Base-by-base conservation (phyloP, 148 eudicot genomes). In the Selenicereus undatus region DNA sequence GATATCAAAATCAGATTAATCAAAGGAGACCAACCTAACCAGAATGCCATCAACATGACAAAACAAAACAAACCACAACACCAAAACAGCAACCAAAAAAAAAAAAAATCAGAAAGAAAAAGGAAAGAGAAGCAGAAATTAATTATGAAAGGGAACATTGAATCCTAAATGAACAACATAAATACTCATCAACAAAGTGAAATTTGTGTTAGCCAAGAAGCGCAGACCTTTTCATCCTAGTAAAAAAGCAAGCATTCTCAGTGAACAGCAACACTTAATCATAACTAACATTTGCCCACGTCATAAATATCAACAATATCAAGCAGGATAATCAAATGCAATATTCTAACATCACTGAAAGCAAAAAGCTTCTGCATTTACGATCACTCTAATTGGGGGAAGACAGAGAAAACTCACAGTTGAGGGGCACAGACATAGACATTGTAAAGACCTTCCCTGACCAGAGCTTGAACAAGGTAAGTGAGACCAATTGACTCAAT, bases 391-490 rank as follows among this genome's bases (percentile, higher is more conserved):
- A 48, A 9, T 36, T 2, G 51, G 26, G 4, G 26, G 27, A 11
- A 62, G 68, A n/a, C n/a, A n/a, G 68, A 62, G 68, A 66, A 20
- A 80, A 78, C 91, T 36, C 81, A 92, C 98, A 90, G 84, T 90
- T 94, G 97, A 71, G 98, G 98, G 62, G 93, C 97, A 81, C 94
- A 88, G 68, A 90, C 97, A 81, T 83, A 82, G 83, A 94, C 94
- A 86, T 86, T 90, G 78, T 87, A 94, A 27, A 85, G 84, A 66
- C 89, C 92, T 82, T 87, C 85, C 35, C 74, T 50, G 48, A 91
- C 94, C 78, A 94, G 89, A 85, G 92, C 95, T 32, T 90, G 88
- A 20, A 94, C 95, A 72, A 92, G 90, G 74, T 2, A 82, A 26
- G 78, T 82, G 7, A 94, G 84, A 27, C 97, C 98, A 74, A 90